These are phyloP conservation scores for Torrubiellomyces zombiae DNA, from an alignment of 2,329 filamentous ascomycete genomes.

Conservation along the genomic window DNA sequence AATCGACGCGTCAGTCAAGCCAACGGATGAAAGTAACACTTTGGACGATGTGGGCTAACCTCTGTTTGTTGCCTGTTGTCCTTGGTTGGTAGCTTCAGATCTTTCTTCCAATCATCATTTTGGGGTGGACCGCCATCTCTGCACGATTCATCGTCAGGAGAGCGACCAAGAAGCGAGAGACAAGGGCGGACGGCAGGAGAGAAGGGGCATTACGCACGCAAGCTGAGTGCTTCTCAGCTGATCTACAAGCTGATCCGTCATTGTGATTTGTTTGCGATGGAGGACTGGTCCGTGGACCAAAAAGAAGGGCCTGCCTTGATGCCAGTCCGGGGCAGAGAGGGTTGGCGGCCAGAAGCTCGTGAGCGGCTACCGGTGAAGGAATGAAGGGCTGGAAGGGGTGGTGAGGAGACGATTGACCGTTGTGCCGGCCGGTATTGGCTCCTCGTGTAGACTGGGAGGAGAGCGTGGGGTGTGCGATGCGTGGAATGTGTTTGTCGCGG, in stretches of 20 bases:
- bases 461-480: no score
- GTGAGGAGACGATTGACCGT: no score
- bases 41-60: constrained; percentile 23
- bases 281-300: no score
- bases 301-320: no score
- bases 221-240: constrained; percentile 25
- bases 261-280: no score
- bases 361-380: no score
- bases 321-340: no score
- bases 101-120: constrained; percentile 56
- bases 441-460: no score
- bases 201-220: constrained; percentile 16
- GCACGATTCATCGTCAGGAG: constrained; percentile 4
- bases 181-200: constrained; percentile 7
- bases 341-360: no score
- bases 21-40: constrained; percentile 5
- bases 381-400: no score
- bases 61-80: constrained; percentile 71
- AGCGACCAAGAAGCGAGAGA: not conserved
- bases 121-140: constrained; percentile 30
- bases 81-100: constrained; percentile 53
- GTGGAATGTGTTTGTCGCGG: no score
- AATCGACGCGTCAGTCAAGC: constrained; percentile 6
- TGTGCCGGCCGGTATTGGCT: no score
- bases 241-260: constrained; percentile 29